Conservation (phyloP, 2,329 filamentous ascomycete species). For the Aspergillus pseudoviridinutans region DNA sequence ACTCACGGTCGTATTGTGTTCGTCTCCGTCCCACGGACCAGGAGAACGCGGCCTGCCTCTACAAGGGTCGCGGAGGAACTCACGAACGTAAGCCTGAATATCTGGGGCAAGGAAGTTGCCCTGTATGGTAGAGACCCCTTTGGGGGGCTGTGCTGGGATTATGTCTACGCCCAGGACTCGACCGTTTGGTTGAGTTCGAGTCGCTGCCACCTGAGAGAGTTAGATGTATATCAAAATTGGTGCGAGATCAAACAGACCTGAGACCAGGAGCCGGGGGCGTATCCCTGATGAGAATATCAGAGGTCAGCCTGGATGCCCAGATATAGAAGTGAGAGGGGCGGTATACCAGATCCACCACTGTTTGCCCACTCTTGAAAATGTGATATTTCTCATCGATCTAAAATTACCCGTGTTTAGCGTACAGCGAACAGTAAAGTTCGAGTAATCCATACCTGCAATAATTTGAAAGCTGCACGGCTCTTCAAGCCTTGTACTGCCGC, state of each 20-base stretch:
- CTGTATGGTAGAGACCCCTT: conserved; percentile 89
- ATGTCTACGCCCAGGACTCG: conserved; percentile 89
- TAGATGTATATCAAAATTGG: conserved; percentile 1
- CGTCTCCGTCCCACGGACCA: conserved; percentile 1
- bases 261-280: conserved; percentile 58
- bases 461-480: conserved; percentile 88
- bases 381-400: conserved; percentile 79
- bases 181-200: conserved; percentile 70
- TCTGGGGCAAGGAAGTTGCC: conserved; percentile 78
- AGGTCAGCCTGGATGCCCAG: neutral
- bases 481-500: conserved; percentile 78
- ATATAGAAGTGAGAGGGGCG: neutral
- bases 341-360: conserved; percentile 78
- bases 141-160: conserved; percentile 85
- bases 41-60: conserved; percentile 49
- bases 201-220: conserved; percentile 66
- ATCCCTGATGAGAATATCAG: conserved; percentile 29
- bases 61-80: conserved; percentile 65
- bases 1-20: neutral
- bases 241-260: conserved; percentile 37
- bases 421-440: neutral
- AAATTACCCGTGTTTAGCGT: neutral
- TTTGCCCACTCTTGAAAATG: conserved; percentile 75
- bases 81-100: conserved; percentile 72
- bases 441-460: conserved; percentile 66